Base-by-base conservation (phyloP, 495 filamentous ascomycete genomes). In the Alectoria sarmentosa region DNA sequence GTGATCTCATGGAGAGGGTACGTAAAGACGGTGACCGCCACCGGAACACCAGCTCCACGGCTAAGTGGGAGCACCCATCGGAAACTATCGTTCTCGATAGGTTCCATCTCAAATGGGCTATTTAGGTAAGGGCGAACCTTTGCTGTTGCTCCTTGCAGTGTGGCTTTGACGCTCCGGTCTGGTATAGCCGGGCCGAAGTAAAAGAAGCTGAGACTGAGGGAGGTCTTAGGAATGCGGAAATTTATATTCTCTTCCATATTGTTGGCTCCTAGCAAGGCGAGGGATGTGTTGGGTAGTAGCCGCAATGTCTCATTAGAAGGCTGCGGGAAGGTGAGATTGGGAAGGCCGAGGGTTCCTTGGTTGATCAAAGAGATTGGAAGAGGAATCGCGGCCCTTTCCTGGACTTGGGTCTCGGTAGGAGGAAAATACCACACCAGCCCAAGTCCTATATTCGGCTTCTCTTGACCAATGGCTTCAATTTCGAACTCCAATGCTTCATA, bases 401-500 rank as follows among this genome's bases (percentile, higher is more conserved):
- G 61, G 9, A 63, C 49, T 14, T 57, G 23, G 13, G 13, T 41
- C 26, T 28, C 8, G 26, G 14, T 15, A 1, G 38, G 0, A 23
- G 2, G 10, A 11, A 63, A 41, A 23, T 56, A 63, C 38, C 38
- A 44, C 42, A 63, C 21, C 38, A 63, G 8, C 37, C 61, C 48
- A 10, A 0, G 17, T 26, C 61, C 61, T 14, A 34, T 10, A 14
- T 15, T 23, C 26, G 26, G 26, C 26, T 34, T 34, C 10, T 32
- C 23, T 32, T 30, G 49, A 32, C 49, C 49, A 5, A 3, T 30
- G 1, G 19, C 21, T 26, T 57, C 48, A 32, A 63, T 57, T 3
- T 63, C 61, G 21, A 63, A 63, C 21, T 56, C 32, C 28, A 63
- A 26, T 15, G 37, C 34, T 4, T 63, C 15, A 54, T 46, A 46